Evolutionary conservation across 768 basidiomycete species (phyloP).

Genomic region (Mycena galopus): DNA sequence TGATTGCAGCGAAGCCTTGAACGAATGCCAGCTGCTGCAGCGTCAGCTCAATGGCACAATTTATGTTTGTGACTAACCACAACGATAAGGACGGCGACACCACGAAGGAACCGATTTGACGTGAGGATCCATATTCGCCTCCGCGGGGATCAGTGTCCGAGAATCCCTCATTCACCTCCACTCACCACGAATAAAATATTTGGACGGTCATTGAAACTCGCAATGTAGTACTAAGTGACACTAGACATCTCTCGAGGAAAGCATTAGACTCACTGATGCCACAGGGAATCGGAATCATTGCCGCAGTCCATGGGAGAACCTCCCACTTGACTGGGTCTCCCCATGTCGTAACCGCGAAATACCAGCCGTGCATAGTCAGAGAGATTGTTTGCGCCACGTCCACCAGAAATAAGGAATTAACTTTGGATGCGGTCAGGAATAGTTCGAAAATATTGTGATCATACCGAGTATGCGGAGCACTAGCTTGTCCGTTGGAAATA

Average conservation of each 20-base stretch:
- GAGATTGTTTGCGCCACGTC: slow-evolving; percentile 8
- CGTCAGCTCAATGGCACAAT: neutral
- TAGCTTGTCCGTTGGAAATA: slow-evolving; percentile 1
- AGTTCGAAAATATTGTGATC: too few relatives aligned
- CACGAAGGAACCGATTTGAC: neutral
- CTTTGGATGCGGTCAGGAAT: neutral
- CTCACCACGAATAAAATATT: slow-evolving; percentile 13
- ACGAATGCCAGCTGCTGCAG: neutral
- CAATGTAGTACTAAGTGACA: neutral
- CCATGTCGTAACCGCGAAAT: neutral
- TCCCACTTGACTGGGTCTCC: neutral
- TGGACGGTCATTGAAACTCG: slow-evolving; percentile 5
- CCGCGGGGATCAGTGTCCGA: neutral
- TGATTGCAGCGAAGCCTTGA: neutral
- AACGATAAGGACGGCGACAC: slow-evolving; percentile 8
- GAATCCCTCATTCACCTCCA: neutral
- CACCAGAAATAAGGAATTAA: slow-evolving; percentile 5
- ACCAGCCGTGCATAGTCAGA: slow-evolving; percentile 8
- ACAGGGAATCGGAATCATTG: neutral
- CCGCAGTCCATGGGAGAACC: too few relatives aligned
- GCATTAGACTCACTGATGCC: neutral
- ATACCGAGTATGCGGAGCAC: slow-evolving; percentile 6
- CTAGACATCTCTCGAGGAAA: neutral
- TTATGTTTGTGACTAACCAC: neutral
- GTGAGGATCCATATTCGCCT: slow-evolving; percentile 23